These are phyloP conservation scores for Euphrasia arctica DNA, from an alignment of 305 asterid species.

Conservation along the genomic window DNA sequence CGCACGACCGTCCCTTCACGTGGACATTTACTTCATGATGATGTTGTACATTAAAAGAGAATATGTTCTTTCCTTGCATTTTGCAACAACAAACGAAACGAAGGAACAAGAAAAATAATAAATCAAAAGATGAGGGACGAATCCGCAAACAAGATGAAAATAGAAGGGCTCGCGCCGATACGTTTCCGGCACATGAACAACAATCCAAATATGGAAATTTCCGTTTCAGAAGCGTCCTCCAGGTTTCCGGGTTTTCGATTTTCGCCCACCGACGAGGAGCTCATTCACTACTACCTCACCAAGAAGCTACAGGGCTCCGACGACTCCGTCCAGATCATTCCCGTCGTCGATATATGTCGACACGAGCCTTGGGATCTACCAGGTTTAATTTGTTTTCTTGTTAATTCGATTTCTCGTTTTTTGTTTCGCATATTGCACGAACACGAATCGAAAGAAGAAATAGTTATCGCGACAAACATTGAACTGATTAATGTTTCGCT, in stretches of 20 bases:
- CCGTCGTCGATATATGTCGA: slow-evolving; percentile 73
- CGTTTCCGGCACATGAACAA: neutral
- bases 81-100: neutral
- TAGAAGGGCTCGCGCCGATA: neutral
- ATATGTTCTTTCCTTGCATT: neutral
- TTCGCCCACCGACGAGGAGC: slow-evolving; percentile 83
- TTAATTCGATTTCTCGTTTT: neutral
- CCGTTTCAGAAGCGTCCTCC: slow-evolving; percentile 56
- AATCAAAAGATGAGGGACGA: slow-evolving; percentile 16
- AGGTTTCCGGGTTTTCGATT: slow-evolving; percentile 85
- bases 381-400: slow-evolving; percentile 43
- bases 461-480: too few species aligned
- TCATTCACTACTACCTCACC: slow-evolving; percentile 62
- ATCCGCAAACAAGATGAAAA: slow-evolving; percentile 1
- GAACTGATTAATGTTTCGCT: too few species aligned
- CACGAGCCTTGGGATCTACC: slow-evolving; percentile 92
- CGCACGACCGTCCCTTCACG: too few species aligned
- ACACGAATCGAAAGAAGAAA: too few species aligned
- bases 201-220: slow-evolving; percentile 39
- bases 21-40: too few species aligned
- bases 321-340: slow-evolving; percentile 56
- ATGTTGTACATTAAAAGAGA: neutral
- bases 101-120: too few species aligned
- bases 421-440: neutral
- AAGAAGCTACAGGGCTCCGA: slow-evolving; percentile 60